Evolutionary conservation across 2,329 filamentous ascomycete species (phyloP).

Genomic region (Huntiella abstrusa): DNA sequence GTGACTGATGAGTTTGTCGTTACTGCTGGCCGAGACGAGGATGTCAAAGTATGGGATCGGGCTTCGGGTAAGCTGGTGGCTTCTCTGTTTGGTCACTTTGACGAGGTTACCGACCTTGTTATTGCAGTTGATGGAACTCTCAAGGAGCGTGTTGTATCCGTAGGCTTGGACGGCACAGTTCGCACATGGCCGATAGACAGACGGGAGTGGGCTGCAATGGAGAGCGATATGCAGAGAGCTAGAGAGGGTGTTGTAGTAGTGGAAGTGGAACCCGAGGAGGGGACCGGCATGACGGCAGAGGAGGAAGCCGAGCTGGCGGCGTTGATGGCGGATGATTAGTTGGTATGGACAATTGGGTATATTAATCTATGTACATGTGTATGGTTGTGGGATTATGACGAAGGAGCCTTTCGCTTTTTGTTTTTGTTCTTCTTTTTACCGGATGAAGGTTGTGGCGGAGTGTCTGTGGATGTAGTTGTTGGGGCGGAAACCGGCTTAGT

Average conservation of each 20-base stretch:
- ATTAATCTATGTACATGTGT: background rate
- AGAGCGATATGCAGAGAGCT: slow-evolving; percentile 28
- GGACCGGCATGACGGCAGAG: slow-evolving; percentile 52
- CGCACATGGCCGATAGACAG: slow-evolving; percentile 62
- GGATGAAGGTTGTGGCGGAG: background rate
- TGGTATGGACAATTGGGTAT: background rate
- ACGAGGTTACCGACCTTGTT: slow-evolving; percentile 73
- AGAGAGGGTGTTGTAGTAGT: slow-evolving; percentile 31
- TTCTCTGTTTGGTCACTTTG: slow-evolving; percentile 66
- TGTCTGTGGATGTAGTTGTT: no score
- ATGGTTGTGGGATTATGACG: background rate
- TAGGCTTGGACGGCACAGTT: slow-evolving; percentile 78
- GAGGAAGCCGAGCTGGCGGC: slow-evolving; percentile 88
- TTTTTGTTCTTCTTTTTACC: slow-evolving; percentile 9
- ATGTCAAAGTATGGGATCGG: slow-evolving; percentile 76
- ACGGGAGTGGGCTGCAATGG: slow-evolving; percentile 32
- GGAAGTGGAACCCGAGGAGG: slow-evolving; percentile 25
- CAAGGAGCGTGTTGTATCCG: slow-evolving; percentile 46
- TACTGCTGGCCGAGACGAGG: slow-evolving; percentile 79
- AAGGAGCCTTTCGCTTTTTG: slow-evolving; percentile 6
- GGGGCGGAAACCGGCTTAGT: no score
- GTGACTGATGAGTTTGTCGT: slow-evolving; percentile 61
- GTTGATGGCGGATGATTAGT: slow-evolving; percentile 50
- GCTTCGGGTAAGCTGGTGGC: slow-evolving; percentile 54
- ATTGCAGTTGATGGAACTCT: slow-evolving; percentile 29